These are phyloP conservation scores for Cladosporium phlei DNA, from an alignment of 2,329 filamentous ascomycete species.

Conservation along the genomic window DNA sequence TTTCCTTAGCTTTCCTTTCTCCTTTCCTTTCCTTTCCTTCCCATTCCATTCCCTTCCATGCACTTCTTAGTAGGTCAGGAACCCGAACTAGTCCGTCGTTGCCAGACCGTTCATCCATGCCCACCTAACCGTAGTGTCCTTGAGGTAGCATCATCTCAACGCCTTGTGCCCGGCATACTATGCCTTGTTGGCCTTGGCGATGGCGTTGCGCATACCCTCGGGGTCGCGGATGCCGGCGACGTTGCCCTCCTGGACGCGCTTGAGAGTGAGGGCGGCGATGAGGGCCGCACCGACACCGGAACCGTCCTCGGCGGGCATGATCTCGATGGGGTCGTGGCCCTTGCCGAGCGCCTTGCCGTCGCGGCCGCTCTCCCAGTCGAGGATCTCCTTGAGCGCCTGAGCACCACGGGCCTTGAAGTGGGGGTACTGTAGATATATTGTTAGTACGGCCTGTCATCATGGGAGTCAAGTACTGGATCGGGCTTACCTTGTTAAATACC, in stretches of 20 bases:
- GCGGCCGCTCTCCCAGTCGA: slow-evolving; percentile 80
- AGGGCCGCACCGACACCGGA: slow-evolving; percentile 94
- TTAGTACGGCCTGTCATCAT: neutral
- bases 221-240: slow-evolving; percentile 53
- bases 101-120: too few species aligned
- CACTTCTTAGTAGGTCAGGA: too few species aligned
- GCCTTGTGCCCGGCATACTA: neutral
- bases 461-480: neutral
- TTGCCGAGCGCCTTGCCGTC: slow-evolving; percentile 57
- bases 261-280: slow-evolving; percentile 70
- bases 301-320: slow-evolving; percentile 88
- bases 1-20: neutral
- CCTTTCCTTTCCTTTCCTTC: neutral
- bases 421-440: slow-evolving; percentile 61
- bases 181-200: slow-evolving; percentile 19
- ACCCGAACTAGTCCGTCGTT: too few species aligned
- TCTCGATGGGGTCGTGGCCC: slow-evolving; percentile 70
- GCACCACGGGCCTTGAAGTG: slow-evolving; percentile 94
- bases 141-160: neutral
- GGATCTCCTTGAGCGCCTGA: slow-evolving; percentile 83
- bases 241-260: slow-evolving; percentile 58
- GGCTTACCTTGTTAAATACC: slow-evolving; percentile 77
- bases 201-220: slow-evolving; percentile 38
- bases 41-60: neutral
- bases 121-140: too few species aligned